These are phyloP conservation scores for Ormosia semicastrata DNA, from an alignment of 306 rosid species.

Conservation along the genomic window DNA sequence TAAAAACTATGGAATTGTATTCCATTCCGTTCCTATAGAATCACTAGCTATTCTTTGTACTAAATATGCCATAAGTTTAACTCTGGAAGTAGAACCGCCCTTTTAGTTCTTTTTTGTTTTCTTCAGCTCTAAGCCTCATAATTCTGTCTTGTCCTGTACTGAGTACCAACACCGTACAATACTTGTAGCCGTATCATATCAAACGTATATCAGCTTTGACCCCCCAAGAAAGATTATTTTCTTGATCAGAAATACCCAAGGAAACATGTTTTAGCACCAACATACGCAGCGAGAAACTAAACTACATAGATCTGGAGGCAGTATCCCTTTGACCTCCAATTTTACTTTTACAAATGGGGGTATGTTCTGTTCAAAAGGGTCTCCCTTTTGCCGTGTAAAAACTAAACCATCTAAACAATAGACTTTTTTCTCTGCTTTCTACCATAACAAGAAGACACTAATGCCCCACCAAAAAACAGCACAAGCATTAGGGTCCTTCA, in stretches of 20 bases:
- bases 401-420: constrained; percentile 6
- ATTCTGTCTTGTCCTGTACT: neutral
- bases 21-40: too few relatives aligned
- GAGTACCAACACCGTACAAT: too few relatives aligned
- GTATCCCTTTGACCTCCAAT: constrained; percentile 27
- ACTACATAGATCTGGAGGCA: constrained; percentile 7
- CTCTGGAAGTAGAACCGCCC: too few relatives aligned
- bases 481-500: constrained; percentile 26
- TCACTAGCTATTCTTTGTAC: too few relatives aligned
- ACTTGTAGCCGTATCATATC: too few relatives aligned
- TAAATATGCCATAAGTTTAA: too few relatives aligned
- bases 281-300: neutral
- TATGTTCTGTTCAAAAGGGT: constrained; percentile 21
- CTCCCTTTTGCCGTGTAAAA: constrained; percentile 29
- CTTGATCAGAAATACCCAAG: neutral
- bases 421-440: constrained; percentile 39
- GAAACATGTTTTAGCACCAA: neutral
- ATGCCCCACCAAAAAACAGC: constrained; percentile 30
- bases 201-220: neutral
- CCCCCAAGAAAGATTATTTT: neutral
- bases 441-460: constrained; percentile 30
- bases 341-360: constrained; percentile 37
- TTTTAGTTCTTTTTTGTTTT: too few relatives aligned
- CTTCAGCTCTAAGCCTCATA: too few relatives aligned
- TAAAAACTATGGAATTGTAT: too few relatives aligned